Conservation (phyloP, 441 rosid species). For the Syzygium malaccense region DNA sequence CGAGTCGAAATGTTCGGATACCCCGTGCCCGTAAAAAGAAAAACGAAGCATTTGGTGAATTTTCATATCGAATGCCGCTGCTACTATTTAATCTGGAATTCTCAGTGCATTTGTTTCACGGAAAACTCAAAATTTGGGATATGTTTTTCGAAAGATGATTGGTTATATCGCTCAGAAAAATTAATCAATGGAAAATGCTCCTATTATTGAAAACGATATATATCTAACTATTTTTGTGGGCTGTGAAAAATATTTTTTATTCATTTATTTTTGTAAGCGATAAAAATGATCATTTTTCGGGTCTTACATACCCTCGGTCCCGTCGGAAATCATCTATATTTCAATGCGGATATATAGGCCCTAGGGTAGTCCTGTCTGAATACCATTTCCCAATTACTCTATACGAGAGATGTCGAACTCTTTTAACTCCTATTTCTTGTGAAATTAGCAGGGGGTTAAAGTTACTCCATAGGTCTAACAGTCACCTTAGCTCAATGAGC, state of each 20-base stretch:
- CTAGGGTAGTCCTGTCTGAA: background rate
- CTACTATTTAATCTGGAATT: background rate
- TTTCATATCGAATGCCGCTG: background rate
- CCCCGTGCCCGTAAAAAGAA: background rate
- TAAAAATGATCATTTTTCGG: no score
- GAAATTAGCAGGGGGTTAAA: background rate
- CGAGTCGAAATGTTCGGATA: background rate
- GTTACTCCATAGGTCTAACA: background rate
- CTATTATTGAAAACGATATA: no score
- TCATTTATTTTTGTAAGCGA: no score
- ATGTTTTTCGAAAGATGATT: no score
- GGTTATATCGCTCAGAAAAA: no score
- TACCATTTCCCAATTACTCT: background rate
- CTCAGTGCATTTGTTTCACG: no score
- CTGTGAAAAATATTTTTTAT: no score
- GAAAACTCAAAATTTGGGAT: no score
- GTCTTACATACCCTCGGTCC: background rate
- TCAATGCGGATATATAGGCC: background rate
- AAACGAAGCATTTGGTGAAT: background rate
- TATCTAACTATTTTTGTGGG: no score
- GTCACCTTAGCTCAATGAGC: no score
- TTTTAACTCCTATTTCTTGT: background rate
- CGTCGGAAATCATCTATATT: background rate
- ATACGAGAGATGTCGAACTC: background rate
- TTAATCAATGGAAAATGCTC: no score